phyloP scores from a whole-genome alignment of 768 basidiomycete species.

The Hydnomerulius pinastri region DNA sequence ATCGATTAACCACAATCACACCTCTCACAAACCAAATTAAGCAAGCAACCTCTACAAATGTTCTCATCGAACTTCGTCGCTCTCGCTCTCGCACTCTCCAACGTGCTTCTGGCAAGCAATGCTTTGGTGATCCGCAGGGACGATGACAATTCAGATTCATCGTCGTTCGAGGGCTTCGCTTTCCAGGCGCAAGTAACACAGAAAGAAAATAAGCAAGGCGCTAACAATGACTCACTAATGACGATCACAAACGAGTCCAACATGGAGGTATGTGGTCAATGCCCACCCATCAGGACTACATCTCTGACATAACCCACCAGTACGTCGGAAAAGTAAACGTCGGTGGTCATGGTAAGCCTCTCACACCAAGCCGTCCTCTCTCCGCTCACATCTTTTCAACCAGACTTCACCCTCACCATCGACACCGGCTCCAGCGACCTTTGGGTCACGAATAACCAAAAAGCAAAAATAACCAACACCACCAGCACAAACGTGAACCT shows the following conservation, averaged over 20 bases:
- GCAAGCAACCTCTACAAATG: too few species aligned
- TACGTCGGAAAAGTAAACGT: slow-evolving; percentile 32
- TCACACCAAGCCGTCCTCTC: neutral
- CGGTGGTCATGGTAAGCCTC: slow-evolving; percentile 27
- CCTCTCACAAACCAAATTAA: neutral
- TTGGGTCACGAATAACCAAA: slow-evolving; percentile 22
- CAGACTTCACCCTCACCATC: slow-evolving; percentile 29
- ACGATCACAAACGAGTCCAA: slow-evolving; percentile 21
- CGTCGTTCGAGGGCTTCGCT: slow-evolving; percentile 17
- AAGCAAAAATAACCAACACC: slow-evolving; percentile 27
- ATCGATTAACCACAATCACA: neutral
- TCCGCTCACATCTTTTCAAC: neutral
- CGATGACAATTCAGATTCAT: neutral
- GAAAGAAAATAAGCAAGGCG: slow-evolving; percentile 17
- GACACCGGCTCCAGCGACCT: slow-evolving; percentile 35
- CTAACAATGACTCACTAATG: slow-evolving; percentile 23
- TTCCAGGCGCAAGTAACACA: slow-evolving; percentile 21
- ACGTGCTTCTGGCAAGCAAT: slow-evolving; percentile 36
- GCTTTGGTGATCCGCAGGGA: slow-evolving; percentile 18
- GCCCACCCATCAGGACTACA: neutral
- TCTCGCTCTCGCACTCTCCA: slow-evolving; percentile 6
- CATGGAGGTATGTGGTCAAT: slow-evolving; percentile 24
- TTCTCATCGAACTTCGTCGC: slow-evolving; percentile 8
- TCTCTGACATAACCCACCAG: slow-evolving; percentile 8
- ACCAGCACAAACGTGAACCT: slow-evolving; percentile 33